These are phyloP conservation scores for Herpetospermum pedunculosum DNA, from an alignment of 306 rosid genomes.

Conservation along the genomic window DNA sequence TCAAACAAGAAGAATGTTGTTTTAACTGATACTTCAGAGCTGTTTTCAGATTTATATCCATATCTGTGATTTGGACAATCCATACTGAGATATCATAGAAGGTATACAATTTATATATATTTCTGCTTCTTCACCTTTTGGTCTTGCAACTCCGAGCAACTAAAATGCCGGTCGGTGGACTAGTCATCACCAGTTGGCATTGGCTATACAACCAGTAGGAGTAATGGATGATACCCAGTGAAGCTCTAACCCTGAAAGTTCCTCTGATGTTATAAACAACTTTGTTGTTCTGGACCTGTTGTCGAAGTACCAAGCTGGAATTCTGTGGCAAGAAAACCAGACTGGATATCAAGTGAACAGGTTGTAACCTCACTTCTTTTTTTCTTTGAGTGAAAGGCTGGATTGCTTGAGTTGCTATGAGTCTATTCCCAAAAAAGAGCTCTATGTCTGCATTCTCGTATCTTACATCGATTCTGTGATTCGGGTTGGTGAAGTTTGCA, in stretches of 20 bases:
- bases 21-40: not conserved
- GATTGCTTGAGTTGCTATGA: slow-evolving; percentile 51
- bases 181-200: slow-evolving; percentile 77
- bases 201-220: slow-evolving; percentile 55
- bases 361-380: slow-evolving; percentile 43
- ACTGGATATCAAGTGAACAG: slow-evolving; percentile 58
- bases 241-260: slow-evolving; percentile 55
- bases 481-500: slow-evolving; percentile 80
- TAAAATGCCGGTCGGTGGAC: slow-evolving; percentile 69
- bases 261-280: slow-evolving; percentile 53
- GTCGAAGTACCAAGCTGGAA: slow-evolving; percentile 52
- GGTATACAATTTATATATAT: not conserved
- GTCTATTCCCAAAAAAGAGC: slow-evolving; percentile 59
- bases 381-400: slow-evolving; percentile 51
- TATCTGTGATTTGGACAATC: not conserved
- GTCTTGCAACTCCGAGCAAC: slow-evolving; percentile 62
- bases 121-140: slow-evolving; percentile 27
- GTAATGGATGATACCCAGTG: slow-evolving; percentile 42
- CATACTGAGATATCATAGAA: not conserved
- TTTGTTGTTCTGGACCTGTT: slow-evolving; percentile 52
- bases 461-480: slow-evolving; percentile 42
- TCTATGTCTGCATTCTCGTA: slow-evolving; percentile 47
- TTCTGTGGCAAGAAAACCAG: slow-evolving; percentile 75
- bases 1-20: slow-evolving; percentile 2
- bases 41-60: not conserved